Conservation (phyloP, 306 rosid species). For the Prunus davidiana region DNA sequence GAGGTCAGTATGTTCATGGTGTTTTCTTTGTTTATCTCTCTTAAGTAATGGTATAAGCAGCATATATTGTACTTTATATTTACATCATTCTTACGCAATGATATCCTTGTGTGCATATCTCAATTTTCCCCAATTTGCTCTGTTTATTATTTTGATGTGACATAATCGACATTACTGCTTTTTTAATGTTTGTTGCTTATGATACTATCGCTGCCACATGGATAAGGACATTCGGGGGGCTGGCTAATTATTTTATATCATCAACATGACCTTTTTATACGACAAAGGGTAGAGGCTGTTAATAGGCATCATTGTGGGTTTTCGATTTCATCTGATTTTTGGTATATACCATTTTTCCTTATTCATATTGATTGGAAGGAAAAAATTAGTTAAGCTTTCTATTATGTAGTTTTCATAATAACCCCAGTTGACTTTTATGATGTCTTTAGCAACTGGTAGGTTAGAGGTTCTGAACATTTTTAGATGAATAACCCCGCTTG, state of each 20-base stretch:
- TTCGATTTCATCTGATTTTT: neutral
- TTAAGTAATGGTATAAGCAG: neutral
- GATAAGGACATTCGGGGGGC: neutral
- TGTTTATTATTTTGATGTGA: neutral
- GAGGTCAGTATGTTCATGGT: conserved; percentile 43
- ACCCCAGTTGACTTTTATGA: neutral
- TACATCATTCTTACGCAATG: neutral
- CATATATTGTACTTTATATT: neutral
- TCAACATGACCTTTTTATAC: neutral
- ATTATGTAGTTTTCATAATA: neutral
- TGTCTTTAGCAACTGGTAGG: neutral
- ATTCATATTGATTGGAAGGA: neutral
- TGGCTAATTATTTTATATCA: neutral
- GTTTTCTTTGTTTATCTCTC: conserved; percentile 4
- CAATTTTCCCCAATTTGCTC: neutral
- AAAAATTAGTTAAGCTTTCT: neutral
- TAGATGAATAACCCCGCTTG: neutral
- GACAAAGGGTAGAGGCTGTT: neutral
- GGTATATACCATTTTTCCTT: neutral
- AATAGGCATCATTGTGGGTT: neutral
- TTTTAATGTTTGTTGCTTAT: neutral
- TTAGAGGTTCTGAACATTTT: neutral
- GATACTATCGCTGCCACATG: neutral
- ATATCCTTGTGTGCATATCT: neutral
- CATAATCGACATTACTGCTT: neutral